A percentile compares a stretch with the other conserved stretches of the same genome.
These are phyloP conservation scores for Candida endomychidarum DNA, from an alignment of 805 yeast species.

Conservation along the genomic window DNA sequence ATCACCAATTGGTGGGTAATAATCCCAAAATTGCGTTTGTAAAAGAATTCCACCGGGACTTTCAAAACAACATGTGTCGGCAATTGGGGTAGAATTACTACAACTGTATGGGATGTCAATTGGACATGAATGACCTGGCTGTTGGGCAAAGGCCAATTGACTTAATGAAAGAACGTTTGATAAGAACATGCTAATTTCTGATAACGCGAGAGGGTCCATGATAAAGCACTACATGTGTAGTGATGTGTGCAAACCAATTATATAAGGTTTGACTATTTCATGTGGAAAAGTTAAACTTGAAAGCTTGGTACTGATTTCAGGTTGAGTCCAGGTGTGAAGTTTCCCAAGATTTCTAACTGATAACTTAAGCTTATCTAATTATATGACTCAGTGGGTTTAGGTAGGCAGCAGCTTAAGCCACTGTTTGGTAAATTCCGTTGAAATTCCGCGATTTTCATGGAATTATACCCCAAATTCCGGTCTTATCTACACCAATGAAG, in stretches of 20 bases:
- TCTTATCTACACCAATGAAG: background rate
- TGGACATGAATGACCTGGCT: conserved; percentile 44
- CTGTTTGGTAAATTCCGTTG: background rate
- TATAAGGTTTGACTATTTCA: no score
- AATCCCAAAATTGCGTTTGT: conserved; percentile 42
- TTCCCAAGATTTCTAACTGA: no score
- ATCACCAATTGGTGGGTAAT: conserved; percentile 29
- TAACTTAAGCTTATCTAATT: no score
- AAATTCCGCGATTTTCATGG: background rate
- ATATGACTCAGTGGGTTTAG: no score
- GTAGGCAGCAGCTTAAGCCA: no score
- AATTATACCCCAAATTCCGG: background rate
- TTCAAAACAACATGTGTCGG: conserved; percentile 49
- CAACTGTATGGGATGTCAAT: conserved; percentile 61
- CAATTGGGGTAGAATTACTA: conserved; percentile 37
- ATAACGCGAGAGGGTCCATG: no score
- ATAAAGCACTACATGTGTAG: no score
- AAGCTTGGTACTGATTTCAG: no score
- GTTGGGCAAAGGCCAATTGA: background rate
- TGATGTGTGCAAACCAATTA: no score
- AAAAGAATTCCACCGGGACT: conserved; percentile 39
- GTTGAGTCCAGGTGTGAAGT: no score
- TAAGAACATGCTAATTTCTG: no score
- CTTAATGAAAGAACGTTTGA: background rate
- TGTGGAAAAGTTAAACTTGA: no score